Evolutionary conservation across 1,284 basidiomycete species (phyloP).

Genomic region (Cutaneotrichosporon sp.): DNA sequence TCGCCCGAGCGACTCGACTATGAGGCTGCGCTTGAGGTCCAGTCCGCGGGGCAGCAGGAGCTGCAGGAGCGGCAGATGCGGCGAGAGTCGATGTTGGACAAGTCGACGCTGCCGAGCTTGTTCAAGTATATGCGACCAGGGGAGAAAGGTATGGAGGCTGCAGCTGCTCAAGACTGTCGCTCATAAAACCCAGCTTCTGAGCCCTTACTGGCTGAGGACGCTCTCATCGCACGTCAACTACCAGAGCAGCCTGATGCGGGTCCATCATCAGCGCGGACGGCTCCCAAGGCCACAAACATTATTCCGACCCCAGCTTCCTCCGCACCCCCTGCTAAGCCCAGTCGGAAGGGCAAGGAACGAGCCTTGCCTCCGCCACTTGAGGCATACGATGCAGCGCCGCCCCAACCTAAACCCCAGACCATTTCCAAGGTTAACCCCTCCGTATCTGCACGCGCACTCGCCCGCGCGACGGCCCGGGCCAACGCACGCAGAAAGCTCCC

Average conservation of each 20-base stretch:
- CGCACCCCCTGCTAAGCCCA: background rate
- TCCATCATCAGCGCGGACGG: background rate
- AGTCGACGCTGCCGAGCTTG: conserved; percentile 26
- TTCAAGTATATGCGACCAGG: conserved; percentile 19
- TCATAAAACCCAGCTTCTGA: background rate
- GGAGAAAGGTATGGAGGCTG: background rate
- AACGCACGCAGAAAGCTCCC: background rate
- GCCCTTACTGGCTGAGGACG: background rate
- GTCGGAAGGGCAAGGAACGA: conserved; percentile 35
- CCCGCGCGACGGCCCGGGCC: background rate
- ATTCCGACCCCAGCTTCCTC: background rate
- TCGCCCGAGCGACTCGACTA: conserved; percentile 14
- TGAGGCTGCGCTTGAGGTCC: conserved; percentile 11
- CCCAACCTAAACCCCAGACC: background rate
- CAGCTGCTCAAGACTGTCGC: background rate
- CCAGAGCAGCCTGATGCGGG: conserved; percentile 1
- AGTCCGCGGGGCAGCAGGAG: background rate
- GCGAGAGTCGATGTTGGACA: conserved; percentile 1
- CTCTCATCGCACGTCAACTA: too few relatives aligned
- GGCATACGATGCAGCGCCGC: background rate
- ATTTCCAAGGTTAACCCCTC: background rate
- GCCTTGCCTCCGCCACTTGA: conserved; percentile 13
- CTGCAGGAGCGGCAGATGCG: background rate
- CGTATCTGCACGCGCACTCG: background rate
- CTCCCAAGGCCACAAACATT: background rate